Base-by-base conservation (phyloP, 371 early-diverging fungal genomes). In the Lichtheimia ornata region DNA sequence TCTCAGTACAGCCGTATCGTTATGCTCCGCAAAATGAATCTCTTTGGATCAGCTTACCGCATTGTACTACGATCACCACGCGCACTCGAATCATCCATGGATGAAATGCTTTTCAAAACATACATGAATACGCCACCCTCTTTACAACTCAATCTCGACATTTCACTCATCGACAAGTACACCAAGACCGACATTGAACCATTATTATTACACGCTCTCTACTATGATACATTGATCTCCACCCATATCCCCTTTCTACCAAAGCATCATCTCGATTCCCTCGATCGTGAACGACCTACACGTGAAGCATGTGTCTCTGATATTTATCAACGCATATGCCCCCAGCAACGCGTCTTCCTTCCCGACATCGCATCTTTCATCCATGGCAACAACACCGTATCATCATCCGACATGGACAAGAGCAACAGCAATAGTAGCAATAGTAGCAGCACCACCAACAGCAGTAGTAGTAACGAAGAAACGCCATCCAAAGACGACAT, bases 171-270 rank as follows among this genome's bases (percentile, higher is more conserved):
- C 1, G 52, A 49, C 20, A 28, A 14, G 3, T 71, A 63, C 64
- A 64, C 30, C 17, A 61, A 42, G 53, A 50, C 57, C 5, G 67
- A 79, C 43, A 13, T 72, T 1, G 74, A 75, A 42, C 58, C 72
- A 5, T 60, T 79, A 12, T 22, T 73, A 28, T 44, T 79, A 17
- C 50, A 79, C 41, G 59, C 70, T 18, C 53, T 76, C 6, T 59
- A 79, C 28, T 66, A 65, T 13, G 69, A 76, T 56, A 73, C 76
- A 5, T 64, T 70, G 41, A 60, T 79, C 9, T 59, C 58, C 6
- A 67, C 76, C 0, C 62, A 59, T 49, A 40, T 79, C 7, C 76
- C 79, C 2, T 76, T 79, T 56, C 61, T 79, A 44, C 76, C 79
- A 0, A 64, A 49, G 12, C 54, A 59, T 1, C 73, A 70, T 45